These are phyloP conservation scores for Fusarium sp. DNA, from an alignment of 2,329 filamentous ascomycete species.

Conservation along the genomic window DNA sequence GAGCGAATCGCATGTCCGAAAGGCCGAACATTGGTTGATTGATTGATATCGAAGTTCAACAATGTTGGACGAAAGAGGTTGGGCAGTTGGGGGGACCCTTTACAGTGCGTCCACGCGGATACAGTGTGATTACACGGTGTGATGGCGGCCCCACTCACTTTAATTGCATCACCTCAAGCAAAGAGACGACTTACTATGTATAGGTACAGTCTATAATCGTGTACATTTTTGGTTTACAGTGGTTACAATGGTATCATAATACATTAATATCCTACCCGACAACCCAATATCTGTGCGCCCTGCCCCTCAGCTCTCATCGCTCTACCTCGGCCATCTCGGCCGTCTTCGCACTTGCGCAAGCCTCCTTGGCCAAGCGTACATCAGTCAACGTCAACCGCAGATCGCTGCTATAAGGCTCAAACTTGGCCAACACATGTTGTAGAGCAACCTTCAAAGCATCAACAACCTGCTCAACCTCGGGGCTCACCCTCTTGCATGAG, in stretches of 20 bases:
- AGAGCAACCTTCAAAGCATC: constrained; percentile 73
- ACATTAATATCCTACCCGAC: constrained; percentile 40
- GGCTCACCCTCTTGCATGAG: constrained; percentile 62
- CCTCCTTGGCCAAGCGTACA: constrained; percentile 77
- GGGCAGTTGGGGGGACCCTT: constrained; percentile 26
- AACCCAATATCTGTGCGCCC: constrained; percentile 5
- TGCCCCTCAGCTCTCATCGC: constrained; percentile 35
- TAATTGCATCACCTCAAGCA: constrained; percentile 17
- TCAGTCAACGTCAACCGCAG: constrained; percentile 77
- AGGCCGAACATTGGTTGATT: constrained; percentile 26
- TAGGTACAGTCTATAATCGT: background rate
- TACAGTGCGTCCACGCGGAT: background rate
- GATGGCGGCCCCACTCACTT: constrained; percentile 12
- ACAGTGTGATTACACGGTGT: constrained; percentile 16
- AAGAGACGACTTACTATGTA: too few species aligned
- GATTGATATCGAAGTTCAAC: constrained; percentile 22
- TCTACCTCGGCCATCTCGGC: constrained; percentile 45
- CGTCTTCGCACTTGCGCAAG: constrained; percentile 54
- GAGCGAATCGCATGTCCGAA: constrained; percentile 40
- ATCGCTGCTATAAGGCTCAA: constrained; percentile 78
- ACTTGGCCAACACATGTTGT: constrained; percentile 72
- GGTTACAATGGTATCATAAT: constrained; percentile 46
- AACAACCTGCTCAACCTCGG: constrained; percentile 78
- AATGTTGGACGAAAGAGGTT: constrained; percentile 33
- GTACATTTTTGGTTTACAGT: constrained; percentile 13